A percentile compares a stretch with the other conserved stretches of the same genome.
Evolutionary conservation across 2,329 filamentous ascomycete species (phyloP).

Genomic region (Trichoderma koningiopsis): DNA sequence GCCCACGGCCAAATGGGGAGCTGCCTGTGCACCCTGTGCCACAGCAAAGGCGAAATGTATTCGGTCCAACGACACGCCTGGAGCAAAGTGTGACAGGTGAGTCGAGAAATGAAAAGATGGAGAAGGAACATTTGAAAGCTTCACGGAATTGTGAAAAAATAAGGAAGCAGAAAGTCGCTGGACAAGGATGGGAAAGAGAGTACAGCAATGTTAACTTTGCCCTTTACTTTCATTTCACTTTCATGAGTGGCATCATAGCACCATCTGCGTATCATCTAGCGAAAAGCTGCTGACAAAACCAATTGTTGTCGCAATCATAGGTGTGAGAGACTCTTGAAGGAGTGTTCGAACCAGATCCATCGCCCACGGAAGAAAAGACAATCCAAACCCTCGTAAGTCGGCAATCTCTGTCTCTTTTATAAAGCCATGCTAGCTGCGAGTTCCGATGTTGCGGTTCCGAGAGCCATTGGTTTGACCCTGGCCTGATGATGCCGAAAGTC

Average conservation of each 20-base stretch:
- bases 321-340: conserved; percentile 52
- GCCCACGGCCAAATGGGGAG: conserved; percentile 51
- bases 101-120: conserved; percentile 10
- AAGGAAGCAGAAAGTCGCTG: neutral
- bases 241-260: neutral
- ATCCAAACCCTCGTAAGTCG: conserved; percentile 52
- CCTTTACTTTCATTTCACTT: neutral
- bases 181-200: neutral
- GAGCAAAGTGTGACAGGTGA: conserved; percentile 51
- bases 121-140: neutral
- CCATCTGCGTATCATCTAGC: neutral
- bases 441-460: neutral
- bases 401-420: neutral
- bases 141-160: neutral
- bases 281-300: neutral
- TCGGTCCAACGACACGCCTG: conserved; percentile 41
- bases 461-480: neutral
- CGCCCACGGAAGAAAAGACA: conserved; percentile 55
- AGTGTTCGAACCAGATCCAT: conserved; percentile 51
- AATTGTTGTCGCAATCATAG: conserved; percentile 34
- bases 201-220: neutral
- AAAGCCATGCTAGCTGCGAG: neutral
- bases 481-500: neutral
- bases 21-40: conserved; percentile 52
- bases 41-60: conserved; percentile 55